Evolutionary conservation across 179 eudicot genomes (phyloP), one percentile per base, ranked within the genome.

Genomic region (Gypsophila paniculata): DNA sequence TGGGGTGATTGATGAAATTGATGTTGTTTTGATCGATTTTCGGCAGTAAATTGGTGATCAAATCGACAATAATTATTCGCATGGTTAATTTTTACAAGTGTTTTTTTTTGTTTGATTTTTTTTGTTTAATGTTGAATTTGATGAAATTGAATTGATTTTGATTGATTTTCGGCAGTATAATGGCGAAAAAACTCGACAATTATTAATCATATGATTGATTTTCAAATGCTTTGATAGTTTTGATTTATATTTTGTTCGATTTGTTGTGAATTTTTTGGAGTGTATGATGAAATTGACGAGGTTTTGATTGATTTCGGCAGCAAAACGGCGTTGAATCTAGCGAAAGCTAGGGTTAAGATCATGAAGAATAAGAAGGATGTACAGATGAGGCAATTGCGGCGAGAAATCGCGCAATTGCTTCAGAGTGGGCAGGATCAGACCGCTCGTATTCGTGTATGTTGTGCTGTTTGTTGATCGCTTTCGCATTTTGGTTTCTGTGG

Each of bases 281-380:
- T 42, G 46, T 2, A 2, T 6, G 3, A 39, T 53, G 57, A 4
- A 19, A 25, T 36, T 55, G 65, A 48, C 21, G 34, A 42, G 48
- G 25, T 44, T 21, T 34, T 4, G 44, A n/a, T 63, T 74, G 52
- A 51, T 72, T 52, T 15, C 39, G 67, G 84, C 86, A 94, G 99
- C 81, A 94, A 94, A 76, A 89, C 88, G 69, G 80, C 99, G 53
- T 79, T 94, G 84, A 91, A 86, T 86, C 79, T 94, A 54, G 99
- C 90, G 6, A 73, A 81, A 22, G 86, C 99, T 18, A 79, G 99
- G 71, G 68, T 89, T 55, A 91, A 94, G 81, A 75, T 94, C 32
- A 52, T 91, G 89, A 94, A 82, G 89, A 94, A 94, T 76, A 91
- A 87, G 84, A 94, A 91, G 78, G 97, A 82, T 19, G 82, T 63